Percentiles rank a stretch among this genome's conserved stretches.
Evolutionary conservation across 306 rosid genomes (phyloP).

Genomic region (Rosa multiflora): DNA sequence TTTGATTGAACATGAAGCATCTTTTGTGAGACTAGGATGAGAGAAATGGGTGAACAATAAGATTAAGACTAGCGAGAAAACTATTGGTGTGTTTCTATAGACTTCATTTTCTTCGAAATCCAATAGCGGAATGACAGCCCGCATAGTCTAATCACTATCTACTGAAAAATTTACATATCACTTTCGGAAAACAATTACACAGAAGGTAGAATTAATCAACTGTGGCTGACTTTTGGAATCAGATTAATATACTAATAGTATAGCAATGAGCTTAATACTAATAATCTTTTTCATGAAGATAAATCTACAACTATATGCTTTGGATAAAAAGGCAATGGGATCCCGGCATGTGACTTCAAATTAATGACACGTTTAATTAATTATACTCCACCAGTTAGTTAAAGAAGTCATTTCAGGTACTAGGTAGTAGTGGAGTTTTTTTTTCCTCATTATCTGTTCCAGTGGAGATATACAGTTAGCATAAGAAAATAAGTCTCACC

Average conservation of each 20-base stretch:
- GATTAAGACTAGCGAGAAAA: not conserved
- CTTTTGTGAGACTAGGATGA: constrained; percentile 6
- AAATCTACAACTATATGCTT: not conserved
- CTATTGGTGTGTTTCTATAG: not conserved
- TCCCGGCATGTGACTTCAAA: not conserved
- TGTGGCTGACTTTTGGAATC: not conserved
- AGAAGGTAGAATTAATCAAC: not conserved
- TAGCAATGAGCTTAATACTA: not conserved
- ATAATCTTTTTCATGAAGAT: not conserved
- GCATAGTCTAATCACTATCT: not conserved
- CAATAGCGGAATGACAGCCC: constrained; percentile 1
- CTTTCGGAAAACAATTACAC: not conserved
- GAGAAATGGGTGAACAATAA: not conserved
- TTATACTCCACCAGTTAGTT: not conserved
- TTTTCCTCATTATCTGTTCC: not conserved
- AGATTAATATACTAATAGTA: not conserved
- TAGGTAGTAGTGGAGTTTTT: not conserved
- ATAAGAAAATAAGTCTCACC: not conserved
- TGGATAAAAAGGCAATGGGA: not conserved
- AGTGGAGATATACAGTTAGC: not conserved
- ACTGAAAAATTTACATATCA: not conserved
- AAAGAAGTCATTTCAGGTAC: not conserved
- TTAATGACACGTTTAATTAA: not conserved
- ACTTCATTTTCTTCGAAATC: not conserved
- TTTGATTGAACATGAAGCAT: constrained; percentile 1